Conservation (phyloP, 2,329 filamentous ascomycete genomes). For the Ilyonectria sp. region DNA sequence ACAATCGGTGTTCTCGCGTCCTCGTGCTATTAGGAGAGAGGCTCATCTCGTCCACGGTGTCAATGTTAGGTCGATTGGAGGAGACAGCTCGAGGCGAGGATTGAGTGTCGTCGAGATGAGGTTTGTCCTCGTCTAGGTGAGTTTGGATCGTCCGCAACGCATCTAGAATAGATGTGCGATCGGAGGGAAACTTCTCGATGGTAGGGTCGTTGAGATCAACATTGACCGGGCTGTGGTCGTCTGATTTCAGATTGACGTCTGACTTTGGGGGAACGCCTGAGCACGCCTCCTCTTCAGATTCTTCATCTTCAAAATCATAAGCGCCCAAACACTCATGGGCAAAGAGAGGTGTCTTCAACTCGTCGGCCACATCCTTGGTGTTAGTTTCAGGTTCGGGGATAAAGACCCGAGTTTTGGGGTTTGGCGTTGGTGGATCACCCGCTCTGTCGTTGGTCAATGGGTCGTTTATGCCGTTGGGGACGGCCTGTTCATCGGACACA, state of each 20-base stretch:
- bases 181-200: conserved; percentile 64
- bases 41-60: conserved; percentile 55
- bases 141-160: conserved; percentile 63
- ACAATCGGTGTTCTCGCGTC: conserved; percentile 52
- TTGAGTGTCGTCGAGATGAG: conserved; percentile 54
- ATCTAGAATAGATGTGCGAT: conserved; percentile 60
- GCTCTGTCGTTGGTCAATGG: conserved; percentile 28
- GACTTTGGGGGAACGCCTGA: conserved; percentile 38
- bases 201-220: conserved; percentile 63
- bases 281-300: conserved; percentile 48
- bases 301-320: conserved; percentile 54
- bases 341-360: conserved; percentile 59
- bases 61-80: conserved; percentile 54
- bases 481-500: conserved; percentile 30
- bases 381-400: conserved; percentile 18
- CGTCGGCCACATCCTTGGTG: conserved; percentile 34
- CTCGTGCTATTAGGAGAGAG: conserved; percentile 52
- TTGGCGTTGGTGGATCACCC: background rate
- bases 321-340: conserved; percentile 63
- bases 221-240: conserved; percentile 36
- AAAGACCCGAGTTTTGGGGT: background rate
- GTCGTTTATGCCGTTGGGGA: conserved; percentile 27
- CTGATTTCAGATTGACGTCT: conserved; percentile 34
- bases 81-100: conserved; percentile 55
- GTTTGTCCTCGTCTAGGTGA: conserved; percentile 58